These are phyloP conservation scores for Corylus avellana DNA, from an alignment of 306 rosid genomes.

Conservation along the genomic window DNA sequence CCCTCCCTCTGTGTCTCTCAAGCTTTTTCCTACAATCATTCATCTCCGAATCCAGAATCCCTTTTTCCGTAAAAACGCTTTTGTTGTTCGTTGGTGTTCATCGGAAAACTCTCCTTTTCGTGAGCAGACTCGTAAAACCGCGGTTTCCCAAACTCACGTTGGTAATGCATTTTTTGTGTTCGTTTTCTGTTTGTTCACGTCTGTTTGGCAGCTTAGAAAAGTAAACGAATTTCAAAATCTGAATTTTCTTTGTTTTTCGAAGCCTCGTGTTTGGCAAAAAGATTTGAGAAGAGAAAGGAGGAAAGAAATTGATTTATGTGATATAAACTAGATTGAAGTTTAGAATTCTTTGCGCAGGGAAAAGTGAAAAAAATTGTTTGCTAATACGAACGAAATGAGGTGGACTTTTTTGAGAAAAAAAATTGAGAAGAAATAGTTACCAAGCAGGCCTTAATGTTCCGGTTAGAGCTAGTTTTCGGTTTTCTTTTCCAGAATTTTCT, in stretches of 20 bases:
- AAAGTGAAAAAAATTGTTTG: no score
- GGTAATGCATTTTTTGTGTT: slow-evolving; percentile 12
- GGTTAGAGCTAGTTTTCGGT: not conserved
- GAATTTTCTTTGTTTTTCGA: not conserved
- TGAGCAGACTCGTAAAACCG: not conserved
- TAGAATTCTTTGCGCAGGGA: no score
- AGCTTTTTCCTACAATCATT: not conserved
- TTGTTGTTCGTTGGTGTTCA: slow-evolving; percentile 40
- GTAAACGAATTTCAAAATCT: not conserved
- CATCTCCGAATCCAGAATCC: not conserved
- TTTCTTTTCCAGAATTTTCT: slow-evolving; percentile 17
- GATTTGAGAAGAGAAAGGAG: no score
- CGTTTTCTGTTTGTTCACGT: not conserved
- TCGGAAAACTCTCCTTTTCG: slow-evolving; percentile 20
- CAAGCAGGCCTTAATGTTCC: not conserved
- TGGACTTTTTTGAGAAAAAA: no score
- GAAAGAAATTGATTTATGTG: no score
- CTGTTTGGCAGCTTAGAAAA: slow-evolving; percentile 26
- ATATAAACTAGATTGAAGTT: no score
- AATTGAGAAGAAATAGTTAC: no score
- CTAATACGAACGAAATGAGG: no score
- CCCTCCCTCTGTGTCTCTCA: not conserved
- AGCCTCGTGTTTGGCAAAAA: no score
- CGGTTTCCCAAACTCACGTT: slow-evolving; percentile 4
- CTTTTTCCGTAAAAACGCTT: not conserved